These are phyloP conservation scores for Sindora glabra DNA, from an alignment of 306 rosid genomes.

Conservation along the genomic window DNA sequence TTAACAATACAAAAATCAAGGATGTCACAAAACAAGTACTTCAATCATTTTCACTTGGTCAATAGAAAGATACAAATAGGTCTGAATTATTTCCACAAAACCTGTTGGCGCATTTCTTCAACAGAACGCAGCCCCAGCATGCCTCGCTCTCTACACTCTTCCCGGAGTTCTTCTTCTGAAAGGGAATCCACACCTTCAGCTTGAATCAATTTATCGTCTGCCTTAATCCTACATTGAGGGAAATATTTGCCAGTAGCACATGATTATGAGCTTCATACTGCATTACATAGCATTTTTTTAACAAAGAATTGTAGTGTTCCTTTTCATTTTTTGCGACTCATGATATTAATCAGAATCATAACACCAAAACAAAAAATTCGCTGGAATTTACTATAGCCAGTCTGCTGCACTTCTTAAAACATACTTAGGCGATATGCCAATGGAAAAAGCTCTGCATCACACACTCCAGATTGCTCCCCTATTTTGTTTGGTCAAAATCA, in stretches of 20 bases:
- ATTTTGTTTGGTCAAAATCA: background rate
- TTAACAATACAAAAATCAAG: conserved; percentile 12
- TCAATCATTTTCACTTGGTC: background rate
- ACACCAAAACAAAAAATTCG: background rate
- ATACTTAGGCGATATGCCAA: background rate
- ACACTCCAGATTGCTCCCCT: background rate
- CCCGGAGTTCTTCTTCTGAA: conserved; percentile 88
- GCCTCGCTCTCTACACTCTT: conserved; percentile 96
- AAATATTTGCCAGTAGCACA: too few species aligned
- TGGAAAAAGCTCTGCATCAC: background rate
- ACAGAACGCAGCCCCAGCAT: conserved; percentile 91
- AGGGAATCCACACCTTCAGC: conserved; percentile 91
- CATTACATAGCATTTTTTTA: too few species aligned
- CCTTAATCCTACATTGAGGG: conserved; percentile 56
- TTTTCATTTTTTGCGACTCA: background rate
- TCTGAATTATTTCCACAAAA: conserved; percentile 18
- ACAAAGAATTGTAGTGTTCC: background rate
- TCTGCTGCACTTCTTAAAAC: background rate
- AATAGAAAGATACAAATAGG: conserved; percentile 1
- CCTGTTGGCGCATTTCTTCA: conserved; percentile 99
- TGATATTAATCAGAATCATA: background rate
- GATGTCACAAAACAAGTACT: conserved; percentile 1
- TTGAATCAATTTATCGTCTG: conserved; percentile 85
- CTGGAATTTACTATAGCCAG: background rate
- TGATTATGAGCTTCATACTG: too few species aligned